Evolutionary conservation across 176 grass and related monocot species (phyloP).

Genomic region (Avena eriantha): DNA sequence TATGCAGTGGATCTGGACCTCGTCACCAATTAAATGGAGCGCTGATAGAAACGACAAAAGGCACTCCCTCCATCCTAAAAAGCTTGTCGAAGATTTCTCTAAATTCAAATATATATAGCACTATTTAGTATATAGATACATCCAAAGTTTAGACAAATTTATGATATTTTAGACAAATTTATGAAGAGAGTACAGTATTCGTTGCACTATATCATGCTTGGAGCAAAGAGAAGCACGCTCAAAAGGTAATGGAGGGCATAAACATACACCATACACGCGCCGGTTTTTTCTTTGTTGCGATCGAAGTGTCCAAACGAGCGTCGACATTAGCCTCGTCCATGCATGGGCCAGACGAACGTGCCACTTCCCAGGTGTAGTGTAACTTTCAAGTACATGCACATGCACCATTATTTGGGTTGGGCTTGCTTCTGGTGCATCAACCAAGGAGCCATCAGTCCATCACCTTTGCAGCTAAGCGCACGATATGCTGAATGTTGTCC

Average conservation of each 20-base stretch:
- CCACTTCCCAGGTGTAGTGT: not conserved
- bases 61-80: no score
- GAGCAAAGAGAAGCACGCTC: not conserved
- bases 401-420: no score
- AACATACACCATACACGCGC: not conserved
- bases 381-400: not conserved
- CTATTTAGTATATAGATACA: no score
- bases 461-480: no score
- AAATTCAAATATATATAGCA: no score
- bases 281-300: not conserved
- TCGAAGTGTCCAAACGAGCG: conserved; percentile 22
- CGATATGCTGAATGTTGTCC: no score
- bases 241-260: not conserved
- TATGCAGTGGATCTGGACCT: not conserved
- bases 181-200: not conserved
- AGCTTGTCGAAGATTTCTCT: no score
- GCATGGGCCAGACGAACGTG: not conserved
- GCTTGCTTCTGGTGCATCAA: no score
- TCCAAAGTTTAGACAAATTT: no score
- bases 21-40: not conserved
- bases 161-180: no score
- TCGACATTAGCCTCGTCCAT: conserved; percentile 12
- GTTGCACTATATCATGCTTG: not conserved
- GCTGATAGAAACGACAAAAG: not conserved
- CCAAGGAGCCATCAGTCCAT: no score